Base-by-base conservation (phyloP, 108 stramenopile genomes). In the Nitzschia sp. region DNA sequence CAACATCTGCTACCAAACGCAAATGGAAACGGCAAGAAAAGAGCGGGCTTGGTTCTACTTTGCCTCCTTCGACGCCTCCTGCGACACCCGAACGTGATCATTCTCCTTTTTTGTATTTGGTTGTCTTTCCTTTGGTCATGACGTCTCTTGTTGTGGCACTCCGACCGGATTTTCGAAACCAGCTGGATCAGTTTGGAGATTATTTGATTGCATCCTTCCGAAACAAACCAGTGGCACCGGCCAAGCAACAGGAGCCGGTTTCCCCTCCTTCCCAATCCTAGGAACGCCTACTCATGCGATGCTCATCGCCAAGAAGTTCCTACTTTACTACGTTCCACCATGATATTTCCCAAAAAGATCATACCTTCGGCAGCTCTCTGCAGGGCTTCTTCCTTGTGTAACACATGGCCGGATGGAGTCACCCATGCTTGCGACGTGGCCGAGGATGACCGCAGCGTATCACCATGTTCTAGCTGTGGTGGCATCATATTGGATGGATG, bases 321-420 rank as follows among this genome's bases (percentile, higher is more conserved):
- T 41, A 84, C 87, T 65, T 89, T 92, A 56, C 81, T 77, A 55
- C 86, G 85, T 22, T 74, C 65, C 1, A 92, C 87, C 81, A 92
- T 85, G 34, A 87, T 73, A 65, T 92, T 79, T 10, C 91, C 91
- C 21, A 89, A 72, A 55, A 88, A 63, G 6, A 81, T 75, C 75
- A 92, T 62, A 0, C 85, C 87, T 53, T 82, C 75, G 1, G 88
- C 91, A 9, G 88, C 85, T 48, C 81, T 75, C 14, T 83, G 37
- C 41, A 78, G 65, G 0, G 85, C 91, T 14, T 80, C 76, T 42
- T 84, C 74, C 34, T 72, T 61, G 50, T 81, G 34, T 10, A 90
- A 76, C 51, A 71, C 56, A 43, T 57, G 39, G 3, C 68, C 68
- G 6, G 53, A 57, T 3, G 56, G 56, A 19, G 68, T 55, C 1